Evolutionary conservation across 2,329 filamentous ascomycete species (phyloP), one percentile per base, ranked within the genome.

Genomic region (Fusarium sp.): DNA sequence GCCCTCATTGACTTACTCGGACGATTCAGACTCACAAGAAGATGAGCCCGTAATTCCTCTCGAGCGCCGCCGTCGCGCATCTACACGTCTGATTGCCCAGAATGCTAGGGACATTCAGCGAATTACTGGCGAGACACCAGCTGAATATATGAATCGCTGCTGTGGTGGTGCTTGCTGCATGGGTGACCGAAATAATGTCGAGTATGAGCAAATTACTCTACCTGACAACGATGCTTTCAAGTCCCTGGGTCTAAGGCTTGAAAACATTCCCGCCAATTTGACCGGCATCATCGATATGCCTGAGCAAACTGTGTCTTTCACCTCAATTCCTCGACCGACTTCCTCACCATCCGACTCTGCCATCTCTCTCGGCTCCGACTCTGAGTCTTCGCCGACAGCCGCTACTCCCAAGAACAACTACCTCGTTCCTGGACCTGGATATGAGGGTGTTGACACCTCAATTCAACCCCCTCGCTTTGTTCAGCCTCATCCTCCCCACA

Each of bases 401-500:
- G 54, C 72, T 7, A 49, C 71, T 23, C 35, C 71, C 28, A 71
- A 70, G 50, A 65, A 63, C 61, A 64, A 72, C 13, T 63, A 75
- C 38, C 61, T 78, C 25, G 73, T 77, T 60, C 79, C 79, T 37
- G 79, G 82, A 13, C 75, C 75, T 38, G 78, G 86, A 18, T 83
- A 86, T 47, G 75, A 79, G 53, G 79, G 84, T 43, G 80, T 90
- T 64, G 86, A 92, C 76, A 91, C 90, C 6, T 80, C 84, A 15
- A 86, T 90, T 67, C 92, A 96, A 79, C 96, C 96, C 23, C 96
- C 96, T 11, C 88, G 87, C 67, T 99, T 95, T 79, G 95, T 99
- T 60, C 94, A 97, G 81, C 96, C 96, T 32, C 96, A 99, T 81
- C 94, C 94, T 64, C 96, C 96, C 1, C 96, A 97, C 83, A 88